Evolutionary conservation across 306 rosid species (phyloP).

Genomic region (Trichosanthes truncata): DNA sequence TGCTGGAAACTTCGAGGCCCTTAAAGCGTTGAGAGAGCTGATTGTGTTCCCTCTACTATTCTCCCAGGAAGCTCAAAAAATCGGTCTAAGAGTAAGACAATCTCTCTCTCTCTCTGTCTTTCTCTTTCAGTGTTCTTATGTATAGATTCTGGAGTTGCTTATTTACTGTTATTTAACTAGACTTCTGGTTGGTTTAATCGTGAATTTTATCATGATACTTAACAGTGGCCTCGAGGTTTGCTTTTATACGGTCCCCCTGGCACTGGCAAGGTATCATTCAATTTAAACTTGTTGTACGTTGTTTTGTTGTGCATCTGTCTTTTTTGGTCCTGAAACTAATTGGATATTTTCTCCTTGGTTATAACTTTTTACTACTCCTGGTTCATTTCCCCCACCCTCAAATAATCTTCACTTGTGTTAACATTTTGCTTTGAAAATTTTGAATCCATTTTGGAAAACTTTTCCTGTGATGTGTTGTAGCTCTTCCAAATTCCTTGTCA

Average conservation of each 20-base stretch:
- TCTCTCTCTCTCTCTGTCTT: background rate
- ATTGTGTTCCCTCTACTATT: conserved; percentile 55
- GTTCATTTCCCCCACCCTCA: background rate
- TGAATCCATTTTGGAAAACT: background rate
- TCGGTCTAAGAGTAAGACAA: conserved; percentile 59
- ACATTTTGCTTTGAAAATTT: background rate
- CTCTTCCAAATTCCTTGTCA: background rate
- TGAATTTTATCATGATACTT: conserved; percentile 3
- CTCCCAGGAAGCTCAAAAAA: conserved; percentile 35
- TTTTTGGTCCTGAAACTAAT: background rate
- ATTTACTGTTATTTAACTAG: background rate
- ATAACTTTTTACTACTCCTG: background rate
- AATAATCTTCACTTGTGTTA: background rate
- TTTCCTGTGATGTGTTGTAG: background rate
- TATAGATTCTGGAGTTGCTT: background rate
- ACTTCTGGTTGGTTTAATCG: background rate
- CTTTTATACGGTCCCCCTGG: conserved; percentile 88
- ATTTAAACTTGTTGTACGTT: background rate
- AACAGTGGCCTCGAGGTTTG: conserved; percentile 82
- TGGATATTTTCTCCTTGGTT: background rate
- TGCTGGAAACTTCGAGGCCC: conserved; percentile 65
- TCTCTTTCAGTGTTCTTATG: background rate
- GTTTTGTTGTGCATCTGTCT: background rate
- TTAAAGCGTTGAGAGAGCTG: conserved; percentile 67
- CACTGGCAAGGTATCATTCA: conserved; percentile 66